Base-by-base conservation (phyloP, 1,284 basidiomycete species). In the Cutaneotrichosporon sp. region DNA sequence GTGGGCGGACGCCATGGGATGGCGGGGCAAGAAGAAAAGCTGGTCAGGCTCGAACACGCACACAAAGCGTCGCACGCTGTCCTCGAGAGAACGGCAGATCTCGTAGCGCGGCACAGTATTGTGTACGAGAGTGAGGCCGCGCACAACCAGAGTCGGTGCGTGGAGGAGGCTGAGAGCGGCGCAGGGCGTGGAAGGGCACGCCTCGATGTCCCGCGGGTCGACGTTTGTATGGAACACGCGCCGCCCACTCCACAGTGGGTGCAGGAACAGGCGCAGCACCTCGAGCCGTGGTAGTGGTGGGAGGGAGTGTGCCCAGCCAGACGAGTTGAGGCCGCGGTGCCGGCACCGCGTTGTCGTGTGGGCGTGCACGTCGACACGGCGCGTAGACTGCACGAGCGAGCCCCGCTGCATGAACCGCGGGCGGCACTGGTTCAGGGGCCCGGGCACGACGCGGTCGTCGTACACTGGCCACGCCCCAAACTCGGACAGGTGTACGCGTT, bases 191-290 rank as follows among this genome's bases (percentile, higher is more conserved):
- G n/a, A 22, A 8, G 34, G 20, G 45, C 21, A 12, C 15, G 21
- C 34, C 13, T 37, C 35, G 17, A 23, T 3, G 43, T 49, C 42
- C 23, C 39, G 46, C 15, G 46, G 35, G 15, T 46, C 52, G 21
- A 47, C 39, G 41, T 55, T 51, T 12, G 49, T 55, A 45, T 55
- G 54, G 49, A 47, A 55, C 1, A 55, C 35, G 3, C 54, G 37
- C 8, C 33, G 33, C 12, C 54, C 54, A 35, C 30, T 37, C 54
- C 54, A 55, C 1, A 33, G 33, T 8, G 33, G 23, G 8, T n/a
- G 15, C 4, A 55, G 40, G 21, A 35, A 44, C 8, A 55, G 4
- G n/a, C 54, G 38, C 18, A 55, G 18, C 14, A 55, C 49, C 26
- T 46, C 22, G 8, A 55, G 45, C 14, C 17, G 14, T 14, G 54